Percentiles rank a stretch among this genome's conserved stretches.
phyloP scores from a whole-genome alignment of 225 moss, liverwort and hornwort genomes.

The Polytrichum formosum region DNA sequence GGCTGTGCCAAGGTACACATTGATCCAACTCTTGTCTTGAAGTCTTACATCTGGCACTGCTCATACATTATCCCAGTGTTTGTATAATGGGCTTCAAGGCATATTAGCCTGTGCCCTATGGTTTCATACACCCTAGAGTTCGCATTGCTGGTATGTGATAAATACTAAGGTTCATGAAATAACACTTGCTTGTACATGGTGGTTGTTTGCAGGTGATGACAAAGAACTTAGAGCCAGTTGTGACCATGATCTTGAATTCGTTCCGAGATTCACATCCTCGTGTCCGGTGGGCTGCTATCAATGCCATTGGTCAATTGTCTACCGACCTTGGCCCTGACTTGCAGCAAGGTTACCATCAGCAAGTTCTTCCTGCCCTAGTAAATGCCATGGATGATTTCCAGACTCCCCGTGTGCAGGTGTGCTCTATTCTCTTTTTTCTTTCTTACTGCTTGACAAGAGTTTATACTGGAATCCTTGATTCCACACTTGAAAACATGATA shows the following conservation, averaged over 20 bases:
- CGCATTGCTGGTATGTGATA: no score
- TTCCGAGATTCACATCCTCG: slow-evolving; percentile 95
- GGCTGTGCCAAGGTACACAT: slow-evolving; percentile 90
- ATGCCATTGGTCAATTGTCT: slow-evolving; percentile 96
- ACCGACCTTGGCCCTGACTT: slow-evolving; percentile 94
- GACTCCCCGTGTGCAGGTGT: slow-evolving; percentile 95
- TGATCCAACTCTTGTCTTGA: not conserved
- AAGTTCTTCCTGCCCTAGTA: slow-evolving; percentile 93
- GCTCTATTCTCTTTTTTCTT: not conserved
- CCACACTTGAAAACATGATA: no score
- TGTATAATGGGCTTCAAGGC: no score
- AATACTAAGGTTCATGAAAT: no score
- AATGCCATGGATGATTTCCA: slow-evolving; percentile 98
- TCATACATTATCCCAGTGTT: no score
- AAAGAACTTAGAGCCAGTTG: slow-evolving; percentile 80
- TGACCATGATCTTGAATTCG: slow-evolving; percentile 81
- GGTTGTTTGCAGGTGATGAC: slow-evolving; percentile 81
- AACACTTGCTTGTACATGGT: not conserved
- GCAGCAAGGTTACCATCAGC: slow-evolving; percentile 96
- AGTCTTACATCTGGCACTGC: no score
- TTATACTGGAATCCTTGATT: no score
- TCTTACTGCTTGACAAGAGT: no score
- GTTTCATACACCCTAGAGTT: no score
- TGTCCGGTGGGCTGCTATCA: slow-evolving; percentile 98
- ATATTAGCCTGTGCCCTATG: no score